phyloP scores from a whole-genome alignment of 108 stramenopile species.

The Conticribra guillardii region DNA sequence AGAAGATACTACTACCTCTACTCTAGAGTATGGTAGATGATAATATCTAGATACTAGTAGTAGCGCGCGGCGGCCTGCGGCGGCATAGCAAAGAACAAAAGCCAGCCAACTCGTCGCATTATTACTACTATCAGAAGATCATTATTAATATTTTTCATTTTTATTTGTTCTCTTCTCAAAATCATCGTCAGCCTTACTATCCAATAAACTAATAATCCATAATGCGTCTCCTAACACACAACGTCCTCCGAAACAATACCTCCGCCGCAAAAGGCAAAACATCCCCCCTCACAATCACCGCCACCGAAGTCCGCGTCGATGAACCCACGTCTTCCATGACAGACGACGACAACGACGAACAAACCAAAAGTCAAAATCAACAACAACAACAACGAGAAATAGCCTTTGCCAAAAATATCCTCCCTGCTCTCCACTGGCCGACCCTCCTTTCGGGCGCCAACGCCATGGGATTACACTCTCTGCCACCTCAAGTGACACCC shows the following conservation, averaged over 20 bases:
- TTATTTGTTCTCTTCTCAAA: no score
- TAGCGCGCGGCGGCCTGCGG: no score
- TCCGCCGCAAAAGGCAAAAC: slow-evolving; percentile 69
- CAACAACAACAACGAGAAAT: slow-evolving; percentile 55
- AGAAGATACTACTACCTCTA: no score
- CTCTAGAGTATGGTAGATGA: no score
- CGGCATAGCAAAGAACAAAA: no score
- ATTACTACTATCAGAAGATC: no score
- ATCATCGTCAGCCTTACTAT: no score
- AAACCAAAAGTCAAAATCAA: no score
- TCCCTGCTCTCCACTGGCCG: slow-evolving; percentile 71
- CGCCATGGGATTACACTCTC: slow-evolving; percentile 75
- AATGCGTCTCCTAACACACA: slow-evolving; percentile 93
- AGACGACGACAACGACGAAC: slow-evolving; percentile 19
- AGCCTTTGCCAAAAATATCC: slow-evolving; percentile 75
- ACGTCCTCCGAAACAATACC: slow-evolving; percentile 84
- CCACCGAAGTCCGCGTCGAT: slow-evolving; percentile 82
- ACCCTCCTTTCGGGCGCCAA: slow-evolving; percentile 72
- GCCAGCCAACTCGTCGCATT: no score
- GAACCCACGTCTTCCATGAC: slow-evolving; percentile 45
- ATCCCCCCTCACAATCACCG: slow-evolving; percentile 83
- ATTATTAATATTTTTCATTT: no score
- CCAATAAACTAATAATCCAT: no score
- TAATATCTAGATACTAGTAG: no score
- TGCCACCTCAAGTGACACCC: slow-evolving; percentile 78